A percentile compares a stretch with the other conserved stretches of the same genome.
Evolutionary conservation across 2,329 filamentous ascomycete genomes (phyloP).

Genomic region (Cercospora canescens): DNA sequence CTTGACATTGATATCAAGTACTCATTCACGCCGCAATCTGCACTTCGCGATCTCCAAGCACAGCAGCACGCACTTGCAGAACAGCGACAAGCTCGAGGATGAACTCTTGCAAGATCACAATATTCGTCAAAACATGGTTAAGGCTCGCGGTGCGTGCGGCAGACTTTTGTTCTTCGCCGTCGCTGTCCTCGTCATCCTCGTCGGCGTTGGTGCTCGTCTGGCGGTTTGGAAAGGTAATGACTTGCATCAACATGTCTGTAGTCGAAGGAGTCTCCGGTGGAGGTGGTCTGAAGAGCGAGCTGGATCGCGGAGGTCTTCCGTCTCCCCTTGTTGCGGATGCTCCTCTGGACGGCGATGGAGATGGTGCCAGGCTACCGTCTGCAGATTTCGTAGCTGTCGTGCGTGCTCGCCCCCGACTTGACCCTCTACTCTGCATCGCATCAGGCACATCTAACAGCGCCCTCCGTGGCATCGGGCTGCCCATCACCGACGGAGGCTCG

Average conservation of each 20-base stretch:
- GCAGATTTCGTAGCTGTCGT: slow-evolving; percentile 22
- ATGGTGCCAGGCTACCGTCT: slow-evolving; percentile 10
- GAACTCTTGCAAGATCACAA: slow-evolving; percentile 53
- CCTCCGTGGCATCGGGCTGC: slow-evolving; percentile 17
- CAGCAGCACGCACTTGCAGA: slow-evolving; percentile 49
- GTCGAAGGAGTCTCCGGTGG: slow-evolving; percentile 38
- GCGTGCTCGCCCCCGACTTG: slow-evolving; percentile 21
- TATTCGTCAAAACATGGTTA: slow-evolving; percentile 52
- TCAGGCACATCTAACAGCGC: slow-evolving; percentile 17
- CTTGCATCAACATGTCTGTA: slow-evolving; percentile 37
- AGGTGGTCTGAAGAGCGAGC: slow-evolving; percentile 35
- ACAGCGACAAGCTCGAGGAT: slow-evolving; percentile 51
- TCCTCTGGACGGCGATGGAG: slow-evolving; percentile 9
- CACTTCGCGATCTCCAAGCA: slow-evolving; percentile 47
- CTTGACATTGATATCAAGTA: too few relatives aligned
- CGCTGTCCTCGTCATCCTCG: slow-evolving; percentile 6
- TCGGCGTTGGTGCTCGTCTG: neutral
- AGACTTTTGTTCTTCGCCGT: slow-evolving; percentile 26
- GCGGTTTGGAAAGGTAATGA: slow-evolving; percentile 25
- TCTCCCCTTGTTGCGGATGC: slow-evolving; percentile 13
- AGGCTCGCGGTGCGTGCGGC: slow-evolving; percentile 43
- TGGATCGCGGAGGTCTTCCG: neutral
- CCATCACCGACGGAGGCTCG: slow-evolving; percentile 25
- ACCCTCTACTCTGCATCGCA: slow-evolving; percentile 18
- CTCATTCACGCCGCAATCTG: neutral